Conservation (phyloP, 208 protist genomes). For the Trypanosoma cruzi region DNA sequence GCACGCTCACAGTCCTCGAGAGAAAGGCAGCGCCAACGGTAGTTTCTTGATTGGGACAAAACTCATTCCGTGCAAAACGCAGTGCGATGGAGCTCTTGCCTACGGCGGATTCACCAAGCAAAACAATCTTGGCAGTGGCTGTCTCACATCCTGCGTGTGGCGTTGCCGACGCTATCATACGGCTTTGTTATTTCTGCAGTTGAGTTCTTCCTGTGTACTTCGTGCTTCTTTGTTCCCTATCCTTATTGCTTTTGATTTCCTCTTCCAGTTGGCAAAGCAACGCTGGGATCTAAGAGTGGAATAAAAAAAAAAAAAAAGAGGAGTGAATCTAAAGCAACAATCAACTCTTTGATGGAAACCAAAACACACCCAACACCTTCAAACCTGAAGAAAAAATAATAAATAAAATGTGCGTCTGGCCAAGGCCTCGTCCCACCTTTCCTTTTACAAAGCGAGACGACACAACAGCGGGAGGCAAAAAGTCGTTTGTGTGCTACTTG, state of each 20-base stretch:
- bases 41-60: slow-evolving; percentile 77
- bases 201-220: not conserved
- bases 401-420: not conserved
- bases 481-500: too few relatives aligned
- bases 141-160: slow-evolving; percentile 22
- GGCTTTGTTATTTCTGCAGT: slow-evolving; percentile 15
- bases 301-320: not conserved
- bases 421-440: too few relatives aligned
- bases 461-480: not conserved
- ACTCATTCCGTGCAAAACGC: slow-evolving; percentile 89
- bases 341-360: not conserved
- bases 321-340: not conserved
- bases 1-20: slow-evolving; percentile 73
- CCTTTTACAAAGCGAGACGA: not conserved
- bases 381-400: not conserved
- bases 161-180: slow-evolving; percentile 2
- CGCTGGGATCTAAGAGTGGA: not conserved
- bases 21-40: slow-evolving; percentile 91
- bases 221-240: not conserved
- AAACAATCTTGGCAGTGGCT: slow-evolving; percentile 83
- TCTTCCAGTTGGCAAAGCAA: not conserved
- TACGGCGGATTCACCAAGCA: slow-evolving; percentile 88
- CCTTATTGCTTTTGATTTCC: not conserved
- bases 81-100: slow-evolving; percentile 91
- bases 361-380: not conserved